Evolutionary conservation across 441 rosid genomes (phyloP).

Genomic region (Erodium texanum): DNA sequence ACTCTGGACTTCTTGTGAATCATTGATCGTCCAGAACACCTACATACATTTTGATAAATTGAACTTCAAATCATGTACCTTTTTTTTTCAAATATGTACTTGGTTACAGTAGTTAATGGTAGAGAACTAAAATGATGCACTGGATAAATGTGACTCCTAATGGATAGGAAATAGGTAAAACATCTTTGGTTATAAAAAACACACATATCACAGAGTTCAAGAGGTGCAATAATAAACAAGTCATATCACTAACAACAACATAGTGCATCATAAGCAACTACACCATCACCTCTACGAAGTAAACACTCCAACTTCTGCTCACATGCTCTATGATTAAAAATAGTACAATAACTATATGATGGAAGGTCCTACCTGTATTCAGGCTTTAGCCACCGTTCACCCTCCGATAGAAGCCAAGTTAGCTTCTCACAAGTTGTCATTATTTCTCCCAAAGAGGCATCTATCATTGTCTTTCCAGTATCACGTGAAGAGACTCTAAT

Average conservation of each 20-base stretch:
- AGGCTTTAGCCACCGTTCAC: slow-evolving; percentile 94
- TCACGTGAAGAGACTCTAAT: slow-evolving; percentile 89
- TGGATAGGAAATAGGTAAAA: not conserved
- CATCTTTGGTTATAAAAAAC: not conserved
- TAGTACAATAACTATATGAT: not conserved
- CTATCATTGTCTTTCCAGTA: slow-evolving; percentile 98
- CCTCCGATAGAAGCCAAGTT: slow-evolving; percentile 98
- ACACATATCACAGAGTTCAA: not conserved
- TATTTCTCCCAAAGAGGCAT: slow-evolving; percentile 96
- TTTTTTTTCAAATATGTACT: no score
- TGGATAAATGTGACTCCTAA: not conserved
- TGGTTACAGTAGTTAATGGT: not conserved
- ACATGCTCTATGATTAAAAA: not conserved
- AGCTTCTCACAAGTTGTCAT: slow-evolving; percentile 99
- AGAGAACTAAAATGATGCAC: slow-evolving; percentile 2
- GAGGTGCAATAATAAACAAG: not conserved
- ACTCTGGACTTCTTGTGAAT: slow-evolving; percentile 82
- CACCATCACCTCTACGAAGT: not conserved
- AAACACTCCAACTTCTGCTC: slow-evolving; percentile 4
- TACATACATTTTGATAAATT: slow-evolving; percentile 23
- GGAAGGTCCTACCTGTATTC: slow-evolving; percentile 52
- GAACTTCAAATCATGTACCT: slow-evolving; percentile 4
- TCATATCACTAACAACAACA: not conserved
- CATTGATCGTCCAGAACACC: slow-evolving; percentile 96
- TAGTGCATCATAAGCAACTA: slow-evolving; percentile 1